phyloP scores from a whole-genome alignment of 1,284 basidiomycete species.

The Xanthoconium separans region DNA sequence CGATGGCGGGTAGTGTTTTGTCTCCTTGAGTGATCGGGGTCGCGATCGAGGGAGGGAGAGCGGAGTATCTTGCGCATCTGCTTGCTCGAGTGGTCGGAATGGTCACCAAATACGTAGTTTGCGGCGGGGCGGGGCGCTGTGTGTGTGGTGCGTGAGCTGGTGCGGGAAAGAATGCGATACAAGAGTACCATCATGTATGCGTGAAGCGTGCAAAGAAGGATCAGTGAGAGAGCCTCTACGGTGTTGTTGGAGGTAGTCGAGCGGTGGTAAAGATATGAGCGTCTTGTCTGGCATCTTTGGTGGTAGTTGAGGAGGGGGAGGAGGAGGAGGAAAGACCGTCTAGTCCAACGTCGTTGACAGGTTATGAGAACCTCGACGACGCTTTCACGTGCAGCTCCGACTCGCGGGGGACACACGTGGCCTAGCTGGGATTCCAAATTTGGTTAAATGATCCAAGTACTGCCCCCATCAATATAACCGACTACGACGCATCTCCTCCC shows the following conservation, averaged over 20 bases:
- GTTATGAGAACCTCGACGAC: slow-evolving; percentile 7
- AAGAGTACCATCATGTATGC: neutral
- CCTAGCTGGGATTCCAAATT: slow-evolving; percentile 9
- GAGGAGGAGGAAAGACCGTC: neutral
- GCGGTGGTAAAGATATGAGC: slow-evolving; percentile 59
- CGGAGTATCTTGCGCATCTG: slow-evolving; percentile 51
- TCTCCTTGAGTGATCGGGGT: neutral
- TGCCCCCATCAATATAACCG: slow-evolving; percentile 10
- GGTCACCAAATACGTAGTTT: slow-evolving; percentile 68
- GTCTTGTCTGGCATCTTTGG: slow-evolving; percentile 12
- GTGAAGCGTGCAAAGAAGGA: slow-evolving; percentile 64
- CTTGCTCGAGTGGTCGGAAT: slow-evolving; percentile 38
- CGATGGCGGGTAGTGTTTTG: no score
- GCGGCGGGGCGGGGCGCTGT: slow-evolving; percentile 58
- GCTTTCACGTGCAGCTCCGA: slow-evolving; percentile 29
- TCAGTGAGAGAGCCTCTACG: slow-evolving; percentile 78
- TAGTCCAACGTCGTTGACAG: neutral
- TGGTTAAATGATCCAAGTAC: slow-evolving; percentile 23
- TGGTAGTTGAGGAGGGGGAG: neutral
- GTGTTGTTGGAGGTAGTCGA: slow-evolving; percentile 75
- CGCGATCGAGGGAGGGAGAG: slow-evolving; percentile 46
- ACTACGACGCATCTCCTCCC: slow-evolving; percentile 33
- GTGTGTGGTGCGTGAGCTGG: neutral
- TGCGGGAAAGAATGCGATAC: neutral
- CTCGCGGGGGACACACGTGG: slow-evolving; percentile 25